A percentile compares a stretch with the other conserved stretches of the same genome.
These are phyloP conservation scores for Stylosanthes scabra DNA, from an alignment of 331 rosid species.

Conservation along the genomic window DNA sequence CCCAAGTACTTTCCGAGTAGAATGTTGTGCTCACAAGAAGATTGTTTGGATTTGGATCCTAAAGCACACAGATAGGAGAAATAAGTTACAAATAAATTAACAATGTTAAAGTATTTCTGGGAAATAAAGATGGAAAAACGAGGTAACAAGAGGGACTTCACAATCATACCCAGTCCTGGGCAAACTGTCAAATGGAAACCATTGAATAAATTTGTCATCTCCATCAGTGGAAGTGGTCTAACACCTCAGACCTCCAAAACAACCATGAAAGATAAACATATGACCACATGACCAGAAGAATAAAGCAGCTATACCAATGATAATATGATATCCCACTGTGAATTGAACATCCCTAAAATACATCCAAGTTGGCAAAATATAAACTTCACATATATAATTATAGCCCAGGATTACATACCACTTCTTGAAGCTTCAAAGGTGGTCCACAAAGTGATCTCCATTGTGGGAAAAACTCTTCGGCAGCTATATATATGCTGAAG, in stretches of 20 bases:
- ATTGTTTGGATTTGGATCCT: conserved; percentile 99
- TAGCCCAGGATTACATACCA: conserved; percentile 58
- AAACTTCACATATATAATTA: conserved; percentile 24
- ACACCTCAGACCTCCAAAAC: conserved; percentile 94
- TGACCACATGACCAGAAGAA: conserved; percentile 37
- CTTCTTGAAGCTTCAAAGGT: conserved; percentile 99
- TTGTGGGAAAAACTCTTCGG: conserved; percentile 96
- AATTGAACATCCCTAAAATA: conserved; percentile 8
- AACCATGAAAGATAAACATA: conserved; percentile 38
- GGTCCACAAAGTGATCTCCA: conserved; percentile 98
- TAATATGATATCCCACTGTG: conserved; percentile 5
- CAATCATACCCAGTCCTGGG: conserved; percentile 90
- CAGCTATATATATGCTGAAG: conserved; percentile 81
- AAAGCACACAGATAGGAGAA: conserved; percentile 37
- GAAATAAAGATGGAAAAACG: background rate
- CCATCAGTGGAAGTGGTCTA: conserved; percentile 80
- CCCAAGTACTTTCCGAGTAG: conserved; percentile 88
- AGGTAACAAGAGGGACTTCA: conserved; percentile 26
- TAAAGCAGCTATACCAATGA: conserved; percentile 6
- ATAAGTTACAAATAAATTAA: conserved; percentile 30
- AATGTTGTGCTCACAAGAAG: conserved; percentile 89
- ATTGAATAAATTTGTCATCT: conserved; percentile 82
- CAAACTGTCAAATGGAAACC: conserved; percentile 71
- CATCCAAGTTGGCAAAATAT: conserved; percentile 21
- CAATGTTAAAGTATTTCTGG: conserved; percentile 25